Evolutionary conservation across 2,329 filamentous ascomycete genomes (phyloP).

Genomic region (Thermoascus crustaceus): DNA sequence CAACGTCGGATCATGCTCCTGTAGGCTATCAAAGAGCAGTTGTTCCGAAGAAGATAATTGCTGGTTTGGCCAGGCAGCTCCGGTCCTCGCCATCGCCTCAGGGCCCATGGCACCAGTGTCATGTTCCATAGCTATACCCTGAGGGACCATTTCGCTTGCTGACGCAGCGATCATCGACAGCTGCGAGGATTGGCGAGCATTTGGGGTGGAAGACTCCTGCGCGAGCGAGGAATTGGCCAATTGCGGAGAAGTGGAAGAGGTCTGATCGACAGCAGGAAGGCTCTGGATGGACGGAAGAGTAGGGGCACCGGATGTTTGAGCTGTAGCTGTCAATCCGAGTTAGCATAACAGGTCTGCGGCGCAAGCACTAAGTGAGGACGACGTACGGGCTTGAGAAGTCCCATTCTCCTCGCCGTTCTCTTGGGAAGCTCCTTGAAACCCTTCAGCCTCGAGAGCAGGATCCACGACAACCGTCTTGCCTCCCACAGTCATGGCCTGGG

Average conservation of each 20-base stretch:
- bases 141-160: conserved; percentile 38
- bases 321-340: conserved; percentile 15
- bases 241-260: conserved; percentile 26
- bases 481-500: conserved; percentile 33
- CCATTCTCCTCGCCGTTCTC: conserved; percentile 19
- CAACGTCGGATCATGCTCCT: conserved; percentile 32
- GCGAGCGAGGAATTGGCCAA: conserved; percentile 26
- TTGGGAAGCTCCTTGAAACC: conserved; percentile 26
- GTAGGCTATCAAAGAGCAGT: conserved; percentile 31
- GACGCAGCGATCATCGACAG: conserved; percentile 40
- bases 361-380: not conserved
- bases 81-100: conserved; percentile 24
- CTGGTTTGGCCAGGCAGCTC: conserved; percentile 23
- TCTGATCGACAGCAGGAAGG: conserved; percentile 22
- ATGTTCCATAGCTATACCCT: conserved; percentile 28
- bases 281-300: conserved; percentile 25
- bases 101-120: conserved; percentile 18
- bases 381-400: conserved; percentile 17
- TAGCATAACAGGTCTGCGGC: not conserved
- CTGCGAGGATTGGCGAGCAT: conserved; percentile 33
- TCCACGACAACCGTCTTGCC: conserved; percentile 37
- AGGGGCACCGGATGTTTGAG: conserved; percentile 22
- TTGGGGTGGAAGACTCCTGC: conserved; percentile 25
- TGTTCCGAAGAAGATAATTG: conserved; percentile 32
- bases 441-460: conserved; percentile 34